These are phyloP conservation scores for Houttuynia cordata DNA, from an alignment of 164 flowering plant species.

Conservation along the genomic window DNA sequence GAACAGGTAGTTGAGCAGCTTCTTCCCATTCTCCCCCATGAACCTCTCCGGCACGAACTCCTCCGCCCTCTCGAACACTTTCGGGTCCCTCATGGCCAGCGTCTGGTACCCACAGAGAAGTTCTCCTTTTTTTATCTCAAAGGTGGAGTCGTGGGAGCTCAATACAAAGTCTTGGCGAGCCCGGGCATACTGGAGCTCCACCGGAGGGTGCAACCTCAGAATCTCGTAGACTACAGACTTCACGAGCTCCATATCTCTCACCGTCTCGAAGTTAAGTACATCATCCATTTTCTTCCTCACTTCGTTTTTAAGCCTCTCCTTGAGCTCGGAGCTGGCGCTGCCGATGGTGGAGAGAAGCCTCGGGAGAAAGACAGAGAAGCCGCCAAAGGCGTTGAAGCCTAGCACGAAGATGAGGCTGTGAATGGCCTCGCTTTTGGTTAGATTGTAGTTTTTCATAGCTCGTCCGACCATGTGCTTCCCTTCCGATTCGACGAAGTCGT, in stretches of 20 bases:
- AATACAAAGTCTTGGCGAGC: constrained; percentile 67
- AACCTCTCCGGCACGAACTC: constrained; percentile 56
- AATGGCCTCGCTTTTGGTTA: constrained; percentile 42
- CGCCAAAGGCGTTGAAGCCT: constrained; percentile 90
- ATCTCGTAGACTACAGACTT: constrained; percentile 72
- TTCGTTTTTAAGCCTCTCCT: constrained; percentile 36
- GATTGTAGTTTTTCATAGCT: constrained; percentile 41
- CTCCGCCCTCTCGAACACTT: constrained; percentile 56
- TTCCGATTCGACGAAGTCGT: constrained; percentile 32
- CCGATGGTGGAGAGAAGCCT: constrained; percentile 24
- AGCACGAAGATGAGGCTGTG: constrained; percentile 64
- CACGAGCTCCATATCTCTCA: constrained; percentile 40
- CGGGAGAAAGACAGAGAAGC: constrained; percentile 55
- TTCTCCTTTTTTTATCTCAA: constrained; percentile 64
- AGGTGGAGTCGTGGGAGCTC: constrained; percentile 46
- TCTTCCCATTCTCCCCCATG: constrained; percentile 30
- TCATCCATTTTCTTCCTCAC: constrained; percentile 19
- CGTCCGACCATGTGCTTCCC: constrained; percentile 26
- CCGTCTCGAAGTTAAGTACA: constrained; percentile 35
- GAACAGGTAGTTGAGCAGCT: constrained; percentile 48
- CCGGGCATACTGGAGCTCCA: constrained; percentile 51
- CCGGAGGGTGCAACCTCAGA: constrained; percentile 68
- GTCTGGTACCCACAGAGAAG: constrained; percentile 71
- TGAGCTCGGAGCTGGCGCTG: constrained; percentile 32
- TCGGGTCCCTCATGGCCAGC: constrained; percentile 60